Percentiles rank a stretch among this genome's conserved stretches.
phyloP scores from a whole-genome alignment of 2,329 filamentous ascomycete genomes.

The Ophiostoma montium region DNA sequence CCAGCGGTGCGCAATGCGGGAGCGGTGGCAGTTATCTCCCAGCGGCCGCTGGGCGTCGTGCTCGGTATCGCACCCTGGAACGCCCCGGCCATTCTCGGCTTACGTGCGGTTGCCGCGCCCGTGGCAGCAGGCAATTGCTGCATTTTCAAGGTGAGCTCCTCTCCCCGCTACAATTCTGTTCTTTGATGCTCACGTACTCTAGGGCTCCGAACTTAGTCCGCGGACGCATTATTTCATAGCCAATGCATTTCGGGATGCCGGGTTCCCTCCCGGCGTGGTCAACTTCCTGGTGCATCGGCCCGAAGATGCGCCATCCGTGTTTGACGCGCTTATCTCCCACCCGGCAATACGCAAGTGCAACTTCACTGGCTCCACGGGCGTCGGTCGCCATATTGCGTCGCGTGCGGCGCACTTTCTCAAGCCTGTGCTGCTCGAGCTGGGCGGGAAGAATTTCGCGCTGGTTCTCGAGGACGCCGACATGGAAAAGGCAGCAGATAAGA shows the following conservation, averaged over 20 bases:
- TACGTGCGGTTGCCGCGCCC: not conserved
- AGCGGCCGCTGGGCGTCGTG: not conserved
- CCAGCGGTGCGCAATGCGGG: not conserved
- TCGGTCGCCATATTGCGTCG: constrained; percentile 58
- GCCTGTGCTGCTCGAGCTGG: constrained; percentile 67
- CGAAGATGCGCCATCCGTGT: constrained; percentile 52
- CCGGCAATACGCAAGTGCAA: constrained; percentile 63
- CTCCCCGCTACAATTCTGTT: not conserved
- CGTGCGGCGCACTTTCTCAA: constrained; percentile 62
- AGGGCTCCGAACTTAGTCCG: constrained; percentile 6
- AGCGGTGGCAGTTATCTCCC: not conserved
- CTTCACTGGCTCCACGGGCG: constrained; percentile 65
- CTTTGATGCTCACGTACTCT: not conserved
- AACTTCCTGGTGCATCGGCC: constrained; percentile 57
- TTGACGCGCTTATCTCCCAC: constrained; percentile 52
- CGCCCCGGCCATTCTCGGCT: not conserved
- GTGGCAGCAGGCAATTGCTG: not conserved
- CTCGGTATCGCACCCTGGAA: constrained; percentile 3
- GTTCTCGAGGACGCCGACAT: constrained; percentile 71
- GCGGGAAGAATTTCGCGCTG: constrained; percentile 68
- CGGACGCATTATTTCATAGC: constrained; percentile 4
- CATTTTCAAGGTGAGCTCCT: not conserved
- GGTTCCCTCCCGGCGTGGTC: constrained; percentile 43
- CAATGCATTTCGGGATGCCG: constrained; percentile 1
- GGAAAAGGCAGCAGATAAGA: constrained; percentile 25